Evolutionary conservation across 768 basidiomycete genomes (phyloP), one percentile per base, ranked within the genome.

Genomic region (Lactarius trivialis): DNA sequence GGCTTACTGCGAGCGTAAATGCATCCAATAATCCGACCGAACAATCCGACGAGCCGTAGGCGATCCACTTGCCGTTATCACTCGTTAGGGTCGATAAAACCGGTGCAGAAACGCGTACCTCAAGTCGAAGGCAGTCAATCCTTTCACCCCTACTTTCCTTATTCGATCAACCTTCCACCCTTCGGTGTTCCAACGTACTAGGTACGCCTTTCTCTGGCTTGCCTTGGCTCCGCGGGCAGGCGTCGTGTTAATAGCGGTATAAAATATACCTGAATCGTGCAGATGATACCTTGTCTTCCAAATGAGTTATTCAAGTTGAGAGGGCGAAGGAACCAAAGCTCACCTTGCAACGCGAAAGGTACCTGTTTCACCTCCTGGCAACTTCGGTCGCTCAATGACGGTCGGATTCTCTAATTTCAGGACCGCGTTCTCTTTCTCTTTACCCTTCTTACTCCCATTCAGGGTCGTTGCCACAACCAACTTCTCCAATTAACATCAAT

Each of bases 1-100:
- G 64, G 32, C 53, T 37, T 37, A 98, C 97, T 58, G 82, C 79
- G 26, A 98, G 74, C 2, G 85, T 91, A 57, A 76, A 77, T 3
- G 92, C 79, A 71, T 98, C 94, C 53, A 98, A 72, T 52, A 98
- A 77, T 11, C 93, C 88, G 61, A 98, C 83, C 45, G 85, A 86
- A 30, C 88, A 79, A 73, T 98, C 93, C 5, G 93, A 93, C 14
- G 86, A 87, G 3, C 94, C 96, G 69, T 85, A 93, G 1, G 89
- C 93, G 15, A 98, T 75, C 39, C 90, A 77, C 63, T 81, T 85
- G 1, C 97, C 96, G 71, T 95, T 84, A 50, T 81, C 75, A 69
- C 94, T 45, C 52, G 17, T 58, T 52, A 39, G 19, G 58, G 55
- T 21, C 7, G 28, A 36, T 30, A 43, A 53, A 11, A 7, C 9